Evolutionary conservation across 2,329 filamentous ascomycete genomes (phyloP).

Genomic region (Aspergillus pseudoterreus): DNA sequence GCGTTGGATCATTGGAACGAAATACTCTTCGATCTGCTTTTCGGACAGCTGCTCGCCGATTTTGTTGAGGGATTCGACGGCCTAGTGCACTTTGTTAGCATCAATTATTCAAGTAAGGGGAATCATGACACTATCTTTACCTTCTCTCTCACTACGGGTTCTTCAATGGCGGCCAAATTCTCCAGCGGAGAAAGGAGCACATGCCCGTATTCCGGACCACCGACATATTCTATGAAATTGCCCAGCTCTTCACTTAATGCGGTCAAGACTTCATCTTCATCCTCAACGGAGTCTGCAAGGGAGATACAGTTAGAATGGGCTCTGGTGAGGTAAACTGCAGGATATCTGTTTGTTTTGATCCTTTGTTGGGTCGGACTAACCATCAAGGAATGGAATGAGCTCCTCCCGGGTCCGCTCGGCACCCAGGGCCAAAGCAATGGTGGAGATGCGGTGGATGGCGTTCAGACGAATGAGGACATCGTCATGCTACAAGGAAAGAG

Average conservation of each 20-base stretch:
- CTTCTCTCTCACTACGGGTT: conserved; percentile 97
- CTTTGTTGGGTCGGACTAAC: conserved; percentile 54
- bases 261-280: conserved; percentile 97
- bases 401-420: conserved; percentile 96
- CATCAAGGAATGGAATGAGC: conserved; percentile 97
- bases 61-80: conserved; percentile 98
- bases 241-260: conserved; percentile 96
- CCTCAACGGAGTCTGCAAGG: conserved; percentile 89
- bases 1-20: conserved; percentile 90
- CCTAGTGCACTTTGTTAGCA: conserved; percentile 50
- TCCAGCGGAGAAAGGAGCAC: conserved; percentile 95
- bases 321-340: background rate
- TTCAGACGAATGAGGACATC: conserved; percentile 97
- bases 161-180: conserved; percentile 97
- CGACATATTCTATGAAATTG: conserved; percentile 95
- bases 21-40: conserved; percentile 93
- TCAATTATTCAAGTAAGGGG: background rate
- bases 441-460: conserved; percentile 95
- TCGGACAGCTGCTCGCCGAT: conserved; percentile 90
- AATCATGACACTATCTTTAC: conserved; percentile 46
- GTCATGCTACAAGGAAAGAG: conserved; percentile 67
- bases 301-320: conserved; percentile 17
- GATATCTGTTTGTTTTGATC: conserved; percentile 1
- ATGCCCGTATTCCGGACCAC: conserved; percentile 88
- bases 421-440: conserved; percentile 93